These are phyloP conservation scores for Trametes sanguinea DNA, from an alignment of 768 basidiomycete genomes.

Conservation along the genomic window DNA sequence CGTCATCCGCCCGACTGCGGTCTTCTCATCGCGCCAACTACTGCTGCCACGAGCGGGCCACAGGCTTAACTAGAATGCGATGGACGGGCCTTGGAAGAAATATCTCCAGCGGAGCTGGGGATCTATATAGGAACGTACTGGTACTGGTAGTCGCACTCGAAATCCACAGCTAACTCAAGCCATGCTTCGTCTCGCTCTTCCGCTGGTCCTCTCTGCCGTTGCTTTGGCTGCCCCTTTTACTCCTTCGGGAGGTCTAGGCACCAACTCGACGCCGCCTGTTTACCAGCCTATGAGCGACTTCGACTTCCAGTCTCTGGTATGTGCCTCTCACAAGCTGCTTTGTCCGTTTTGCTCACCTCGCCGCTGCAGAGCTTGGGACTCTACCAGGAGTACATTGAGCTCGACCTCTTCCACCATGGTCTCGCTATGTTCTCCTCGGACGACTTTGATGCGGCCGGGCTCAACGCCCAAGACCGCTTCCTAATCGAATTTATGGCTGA, in stretches of 20 bases:
- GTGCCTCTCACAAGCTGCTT: background rate
- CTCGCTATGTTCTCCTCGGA: constrained; percentile 52
- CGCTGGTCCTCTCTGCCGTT: constrained; percentile 1
- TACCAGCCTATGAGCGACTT: constrained; percentile 43
- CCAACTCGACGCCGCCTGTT: constrained; percentile 33
- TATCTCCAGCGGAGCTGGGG: background rate
- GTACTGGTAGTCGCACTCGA: background rate
- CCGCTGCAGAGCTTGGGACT: constrained; percentile 48
- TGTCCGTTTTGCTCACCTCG: background rate
- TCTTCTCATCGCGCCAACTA: background rate
- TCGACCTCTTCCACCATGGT: constrained; percentile 59
- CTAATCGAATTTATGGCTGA: constrained; percentile 65
- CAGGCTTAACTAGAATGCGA: background rate
- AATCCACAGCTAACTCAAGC: background rate
- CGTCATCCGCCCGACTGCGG: background rate
- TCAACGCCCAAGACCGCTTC: constrained; percentile 53
- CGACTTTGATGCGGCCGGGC: constrained; percentile 57
- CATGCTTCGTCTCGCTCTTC: constrained; percentile 1
- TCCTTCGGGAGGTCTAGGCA: constrained; percentile 32
- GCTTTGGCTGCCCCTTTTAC: constrained; percentile 14
- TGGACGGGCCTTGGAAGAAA: background rate
- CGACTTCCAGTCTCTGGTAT: constrained; percentile 53
- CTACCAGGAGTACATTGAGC: constrained; percentile 67
- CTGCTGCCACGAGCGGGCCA: background rate
- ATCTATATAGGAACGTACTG: background rate